Percentiles rank a stretch among this genome's conserved stretches.
Evolutionary conservation across 2,329 filamentous ascomycete species (phyloP).

Genomic region (Hypoxylon sp.): DNA sequence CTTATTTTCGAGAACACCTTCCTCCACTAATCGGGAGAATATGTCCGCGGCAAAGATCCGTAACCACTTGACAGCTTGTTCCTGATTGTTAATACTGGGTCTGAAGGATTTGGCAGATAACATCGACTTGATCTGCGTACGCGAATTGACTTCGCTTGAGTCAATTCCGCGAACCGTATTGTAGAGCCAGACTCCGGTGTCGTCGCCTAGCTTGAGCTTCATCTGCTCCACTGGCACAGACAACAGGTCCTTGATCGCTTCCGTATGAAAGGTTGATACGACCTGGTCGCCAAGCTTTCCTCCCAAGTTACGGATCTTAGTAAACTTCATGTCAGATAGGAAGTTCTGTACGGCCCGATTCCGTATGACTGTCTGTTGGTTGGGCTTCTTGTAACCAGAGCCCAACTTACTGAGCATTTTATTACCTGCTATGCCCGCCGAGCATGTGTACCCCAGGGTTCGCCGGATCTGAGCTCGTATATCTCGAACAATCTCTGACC

Average conservation of each 20-base stretch:
- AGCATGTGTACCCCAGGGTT: constrained; percentile 88
- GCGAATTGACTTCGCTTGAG: constrained; percentile 86
- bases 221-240: constrained; percentile 80
- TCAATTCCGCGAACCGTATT: constrained; percentile 89
- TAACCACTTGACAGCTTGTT: constrained; percentile 88
- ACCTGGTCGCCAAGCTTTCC: constrained; percentile 94
- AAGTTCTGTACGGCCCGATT: constrained; percentile 86
- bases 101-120: constrained; percentile 95
- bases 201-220: constrained; percentile 83
- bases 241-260: constrained; percentile 82
- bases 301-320: constrained; percentile 94
- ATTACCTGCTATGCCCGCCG: constrained; percentile 88
- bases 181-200: constrained; percentile 89
- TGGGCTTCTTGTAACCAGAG: constrained; percentile 92
- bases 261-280: constrained; percentile 83
- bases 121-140: constrained; percentile 98
- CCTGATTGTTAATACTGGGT: constrained; percentile 81
- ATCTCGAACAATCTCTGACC: constrained; percentile 87
- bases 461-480: constrained; percentile 79
- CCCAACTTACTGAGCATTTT: constrained; percentile 97
- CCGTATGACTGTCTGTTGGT: constrained; percentile 93
- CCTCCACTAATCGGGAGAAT: constrained; percentile 88
- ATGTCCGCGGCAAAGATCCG: constrained; percentile 94
- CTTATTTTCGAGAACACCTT: constrained; percentile 89
- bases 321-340: constrained; percentile 88